Percentiles rank a stretch among this genome's conserved stretches.
These are phyloP conservation scores for Schizothecium vesticola DNA, from an alignment of 495 filamentous ascomycete species.

Conservation along the genomic window DNA sequence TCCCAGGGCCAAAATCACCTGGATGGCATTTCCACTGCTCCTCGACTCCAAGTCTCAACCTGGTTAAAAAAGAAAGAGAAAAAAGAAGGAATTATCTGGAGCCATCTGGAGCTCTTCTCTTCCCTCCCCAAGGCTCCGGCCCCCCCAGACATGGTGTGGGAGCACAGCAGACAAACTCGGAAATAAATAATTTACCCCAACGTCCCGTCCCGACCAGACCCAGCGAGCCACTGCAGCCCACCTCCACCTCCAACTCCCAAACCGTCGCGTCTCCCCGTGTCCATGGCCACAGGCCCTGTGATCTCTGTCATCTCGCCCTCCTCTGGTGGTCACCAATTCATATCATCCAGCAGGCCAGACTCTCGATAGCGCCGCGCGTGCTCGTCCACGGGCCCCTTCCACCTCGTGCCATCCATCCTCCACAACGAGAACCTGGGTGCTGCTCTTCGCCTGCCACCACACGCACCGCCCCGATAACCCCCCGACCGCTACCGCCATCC, in stretches of 20 bases:
- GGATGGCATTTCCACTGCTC: not conserved
- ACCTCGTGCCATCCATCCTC: slow-evolving; percentile 5
- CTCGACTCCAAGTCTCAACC: not conserved
- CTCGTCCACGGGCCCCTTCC: slow-evolving; percentile 11
- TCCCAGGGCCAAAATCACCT: not conserved
- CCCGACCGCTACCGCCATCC: slow-evolving; percentile 10
- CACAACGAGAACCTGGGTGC: slow-evolving; percentile 3
- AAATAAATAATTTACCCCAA: slow-evolving; percentile 2
- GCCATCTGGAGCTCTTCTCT: not conserved
- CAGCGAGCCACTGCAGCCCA: not conserved
- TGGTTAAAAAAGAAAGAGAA: not conserved
- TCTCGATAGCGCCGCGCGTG: slow-evolving; percentile 1
- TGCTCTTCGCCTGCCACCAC: slow-evolving; percentile 1
- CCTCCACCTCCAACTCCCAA: not conserved
- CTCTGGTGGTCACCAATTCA: not conserved
- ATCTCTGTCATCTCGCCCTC: not conserved
- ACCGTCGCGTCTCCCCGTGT: slow-evolving; percentile 1
- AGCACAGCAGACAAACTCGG: not conserved
- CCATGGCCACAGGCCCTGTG: slow-evolving; percentile 10
- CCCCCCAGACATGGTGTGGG: not conserved
- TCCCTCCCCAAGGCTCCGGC: not conserved
- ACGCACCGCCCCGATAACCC: not conserved
- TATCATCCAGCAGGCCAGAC: not conserved
- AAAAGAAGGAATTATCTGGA: not conserved
- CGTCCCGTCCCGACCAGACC: not conserved